A percentile compares a stretch with the other conserved stretches of the same genome.
These are phyloP conservation scores for Hypomyces perniciosus DNA, from an alignment of 2,329 filamentous ascomycete genomes.

Conservation along the genomic window DNA sequence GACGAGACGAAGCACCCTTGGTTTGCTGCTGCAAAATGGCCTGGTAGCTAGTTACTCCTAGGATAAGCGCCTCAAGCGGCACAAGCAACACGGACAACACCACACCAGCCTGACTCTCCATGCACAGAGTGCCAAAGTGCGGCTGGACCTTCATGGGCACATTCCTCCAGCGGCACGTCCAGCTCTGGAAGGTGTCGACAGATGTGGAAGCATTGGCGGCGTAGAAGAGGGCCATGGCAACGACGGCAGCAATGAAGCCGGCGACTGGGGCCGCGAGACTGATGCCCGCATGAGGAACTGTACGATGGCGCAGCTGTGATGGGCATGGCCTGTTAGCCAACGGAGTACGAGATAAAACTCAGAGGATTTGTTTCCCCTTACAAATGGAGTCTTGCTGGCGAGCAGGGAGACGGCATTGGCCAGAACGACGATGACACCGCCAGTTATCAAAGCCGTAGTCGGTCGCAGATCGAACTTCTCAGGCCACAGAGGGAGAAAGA, in stretches of 20 bases:
- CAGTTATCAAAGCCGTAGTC: slow-evolving; percentile 48
- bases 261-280: slow-evolving; percentile 23
- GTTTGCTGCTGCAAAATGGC: slow-evolving; percentile 39
- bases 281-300: slow-evolving; percentile 16
- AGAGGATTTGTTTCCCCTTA: slow-evolving; percentile 30
- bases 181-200: slow-evolving; percentile 53
- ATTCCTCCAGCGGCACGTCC: slow-evolving; percentile 55
- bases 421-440: slow-evolving; percentile 44
- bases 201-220: slow-evolving; percentile 46
- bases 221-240: slow-evolving; percentile 54
- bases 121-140: slow-evolving; percentile 51
- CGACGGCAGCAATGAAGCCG: slow-evolving; percentile 36
- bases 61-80: slow-evolving; percentile 46
- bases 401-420: slow-evolving; percentile 43
- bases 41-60: slow-evolving; percentile 42
- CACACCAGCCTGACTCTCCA: slow-evolving; percentile 48
- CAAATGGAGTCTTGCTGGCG: slow-evolving; percentile 42
- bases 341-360: neutral
- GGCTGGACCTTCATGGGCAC: slow-evolving; percentile 48
- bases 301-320: slow-evolving; percentile 18
- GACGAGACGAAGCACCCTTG: slow-evolving; percentile 12
- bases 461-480: slow-evolving; percentile 50
- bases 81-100: slow-evolving; percentile 51
- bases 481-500: slow-evolving; percentile 53
- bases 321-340: neutral